Base-by-base conservation (phyloP, 768 basidiomycete genomes). In the Calocybe cyanea region DNA sequence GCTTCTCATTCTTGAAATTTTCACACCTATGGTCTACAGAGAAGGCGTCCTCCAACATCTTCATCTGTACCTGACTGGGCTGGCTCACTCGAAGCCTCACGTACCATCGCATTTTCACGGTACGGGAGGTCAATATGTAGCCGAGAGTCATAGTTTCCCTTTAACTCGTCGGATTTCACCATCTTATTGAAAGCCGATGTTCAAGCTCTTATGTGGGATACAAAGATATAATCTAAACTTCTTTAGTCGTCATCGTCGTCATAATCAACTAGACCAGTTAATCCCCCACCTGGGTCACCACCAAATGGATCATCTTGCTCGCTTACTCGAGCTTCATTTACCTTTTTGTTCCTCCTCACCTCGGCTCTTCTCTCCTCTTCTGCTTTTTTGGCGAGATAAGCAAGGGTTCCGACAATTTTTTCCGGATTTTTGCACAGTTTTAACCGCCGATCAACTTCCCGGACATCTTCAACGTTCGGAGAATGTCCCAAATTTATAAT, bases 371-470 rank as follows among this genome's bases (percentile, higher is more conserved):
- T 77, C 55, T 89, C 87, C 46, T 83, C 81, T 54, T 81, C 83
- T n/a, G 73, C 79, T 53, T 80, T 82, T 60, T 81, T 83, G 17
- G 79, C 77, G 19, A 83, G 62, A 62, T 86, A 92, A 2, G 89
- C 86, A 49, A 80, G 84, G 51, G 83, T 95, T n/a, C 92, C 93
- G 10, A 83, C 81, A 4, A 95, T 84, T 64, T 94, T 96, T 65
- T 95, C 93, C 4, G 96, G 96, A 57, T 99, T 98, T 62, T 92
- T 90, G 72, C 95, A 97, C 30, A 86, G 58, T 57, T 81, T 85
- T 37, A 99, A 69, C 36, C 92, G 74, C 59, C 85, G 78, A 63
- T 99, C 96, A 6, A 98, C 85, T 57, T 89, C 87, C 11, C 89
- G 85, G 11, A 97, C 92, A 23, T 77, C 72, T 48, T 92, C 92